Base-by-base conservation (phyloP, 1,139 yeast species). In the Pichia sp. region DNA sequence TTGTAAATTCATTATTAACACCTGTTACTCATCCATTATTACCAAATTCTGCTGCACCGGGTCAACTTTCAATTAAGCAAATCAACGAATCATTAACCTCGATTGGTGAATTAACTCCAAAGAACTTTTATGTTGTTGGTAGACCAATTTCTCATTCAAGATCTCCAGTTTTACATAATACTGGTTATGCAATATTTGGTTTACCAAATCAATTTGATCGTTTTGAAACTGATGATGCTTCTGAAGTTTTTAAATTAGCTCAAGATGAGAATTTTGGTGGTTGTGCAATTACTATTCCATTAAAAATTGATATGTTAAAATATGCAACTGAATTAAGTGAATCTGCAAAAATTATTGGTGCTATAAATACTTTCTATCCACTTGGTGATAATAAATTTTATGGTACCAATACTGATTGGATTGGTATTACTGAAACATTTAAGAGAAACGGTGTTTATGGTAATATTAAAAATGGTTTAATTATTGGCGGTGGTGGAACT, bases 401-500 rank as follows among this genome's bases (percentile, higher is more conserved):
- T 49, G 98, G 97, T 53, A 94, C 87, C 59, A 94, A 94, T 69
- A 94, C 99, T 42, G 99, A 94, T 66, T 92, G 96, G 96, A 70
- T 82, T 48, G 99, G 98, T 28, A 86, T 94, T 57, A 74, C 73
- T 43, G 76, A 83, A 55, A 79, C 96, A 1, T 80, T 88, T 58
- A 63, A 70, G 40, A 67, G 75, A 52, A 73, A 75, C 51, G 92
- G 92, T 9, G 81, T 81, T 34, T 39, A 40, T 8, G 60, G 54
- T 27, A 72, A 74, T 50, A 48, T 39, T 25, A 40, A 40, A 9
- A 94, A 89, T 40, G 58, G 59, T 35, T 71, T 92, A 53, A 84
- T 92, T 46, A 73, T 92, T 57, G 99, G 99, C 44, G 96, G 96
- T 32, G 99, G 99, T 41, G 99, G 99, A 44, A 90, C 99, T 36